These are phyloP conservation scores for Zymoseptoria brevis DNA, from an alignment of 2,329 filamentous ascomycete species.

Conservation along the genomic window DNA sequence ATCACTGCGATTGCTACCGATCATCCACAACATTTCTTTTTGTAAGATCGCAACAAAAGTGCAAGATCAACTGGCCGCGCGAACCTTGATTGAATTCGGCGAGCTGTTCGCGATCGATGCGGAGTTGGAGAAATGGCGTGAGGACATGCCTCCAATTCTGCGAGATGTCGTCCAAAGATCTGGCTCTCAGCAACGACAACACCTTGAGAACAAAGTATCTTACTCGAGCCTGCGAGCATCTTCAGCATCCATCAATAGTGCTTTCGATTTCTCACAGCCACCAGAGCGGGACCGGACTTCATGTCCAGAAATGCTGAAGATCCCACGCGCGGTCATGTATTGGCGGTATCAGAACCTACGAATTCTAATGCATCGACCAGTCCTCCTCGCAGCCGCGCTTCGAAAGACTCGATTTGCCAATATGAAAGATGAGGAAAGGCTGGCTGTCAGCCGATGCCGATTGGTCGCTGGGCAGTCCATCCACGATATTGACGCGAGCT, in stretches of 20 bases:
- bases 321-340: slow-evolving; percentile 67
- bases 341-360: slow-evolving; percentile 75
- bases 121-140: slow-evolving; percentile 65
- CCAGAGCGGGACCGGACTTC: slow-evolving; percentile 42
- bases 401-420: slow-evolving; percentile 44
- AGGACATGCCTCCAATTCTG: slow-evolving; percentile 51
- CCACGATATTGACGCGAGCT: slow-evolving; percentile 62
- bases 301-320: slow-evolving; percentile 62
- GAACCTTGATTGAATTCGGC: slow-evolving; percentile 57
- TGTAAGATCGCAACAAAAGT: slow-evolving; percentile 71
- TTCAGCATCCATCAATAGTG: slow-evolving; percentile 10
- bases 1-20: slow-evolving; percentile 59
- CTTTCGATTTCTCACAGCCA: slow-evolving; percentile 51
- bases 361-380: slow-evolving; percentile 66
- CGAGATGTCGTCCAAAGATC: slow-evolving; percentile 13
- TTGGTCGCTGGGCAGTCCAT: slow-evolving; percentile 63
- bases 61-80: slow-evolving; percentile 65
- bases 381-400: slow-evolving; percentile 57
- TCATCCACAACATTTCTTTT: slow-evolving; percentile 71
- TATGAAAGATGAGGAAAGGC: slow-evolving; percentile 55
- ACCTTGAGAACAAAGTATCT: neutral
- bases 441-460: slow-evolving; percentile 60
- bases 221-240: neutral
- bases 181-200: slow-evolving; percentile 2
- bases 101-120: slow-evolving; percentile 60